Evolutionary conservation across 768 basidiomycete species (phyloP).

Genomic region (Tylopilus rubrobrunneus): DNA sequence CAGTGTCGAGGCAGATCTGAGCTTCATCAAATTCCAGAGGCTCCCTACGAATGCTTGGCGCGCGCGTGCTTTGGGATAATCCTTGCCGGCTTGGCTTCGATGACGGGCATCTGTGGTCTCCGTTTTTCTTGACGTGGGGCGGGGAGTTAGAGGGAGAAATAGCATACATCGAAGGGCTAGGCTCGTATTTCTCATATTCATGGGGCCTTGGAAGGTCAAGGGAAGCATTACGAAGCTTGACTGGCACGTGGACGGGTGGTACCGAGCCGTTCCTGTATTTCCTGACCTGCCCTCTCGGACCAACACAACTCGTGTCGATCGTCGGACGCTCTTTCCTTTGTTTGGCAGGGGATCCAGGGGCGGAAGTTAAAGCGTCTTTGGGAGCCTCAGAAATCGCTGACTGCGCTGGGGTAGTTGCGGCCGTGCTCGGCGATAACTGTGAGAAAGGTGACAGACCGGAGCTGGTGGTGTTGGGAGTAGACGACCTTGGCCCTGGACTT

Average conservation of each 20-base stretch:
- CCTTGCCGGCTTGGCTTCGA: constrained; percentile 27
- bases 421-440: constrained; percentile 25
- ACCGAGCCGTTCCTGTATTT: constrained; percentile 31
- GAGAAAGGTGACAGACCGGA: constrained; percentile 28
- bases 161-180: constrained; percentile 29
- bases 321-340: constrained; percentile 30
- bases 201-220: constrained; percentile 27
- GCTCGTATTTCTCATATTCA: constrained; percentile 25
- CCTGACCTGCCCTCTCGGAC: constrained; percentile 28
- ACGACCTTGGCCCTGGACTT: constrained; percentile 24
- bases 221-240: constrained; percentile 28
- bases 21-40: constrained; percentile 28
- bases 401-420: constrained; percentile 25
- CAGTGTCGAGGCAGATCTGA: constrained; percentile 30
- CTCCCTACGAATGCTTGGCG: constrained; percentile 28
- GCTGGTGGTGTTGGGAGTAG: constrained; percentile 24
- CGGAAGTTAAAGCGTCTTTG: constrained; percentile 9
- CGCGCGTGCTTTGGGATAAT: constrained; percentile 17
- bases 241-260: constrained; percentile 29
- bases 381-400: constrained; percentile 19
- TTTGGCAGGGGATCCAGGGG: constrained; percentile 16
- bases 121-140: constrained; percentile 17
- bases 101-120: constrained; percentile 21
- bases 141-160: constrained; percentile 29
- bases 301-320: constrained; percentile 31